Conservation (phyloP, 1,284 basidiomycete genomes). For the Rhodotorula sp. region DNA sequence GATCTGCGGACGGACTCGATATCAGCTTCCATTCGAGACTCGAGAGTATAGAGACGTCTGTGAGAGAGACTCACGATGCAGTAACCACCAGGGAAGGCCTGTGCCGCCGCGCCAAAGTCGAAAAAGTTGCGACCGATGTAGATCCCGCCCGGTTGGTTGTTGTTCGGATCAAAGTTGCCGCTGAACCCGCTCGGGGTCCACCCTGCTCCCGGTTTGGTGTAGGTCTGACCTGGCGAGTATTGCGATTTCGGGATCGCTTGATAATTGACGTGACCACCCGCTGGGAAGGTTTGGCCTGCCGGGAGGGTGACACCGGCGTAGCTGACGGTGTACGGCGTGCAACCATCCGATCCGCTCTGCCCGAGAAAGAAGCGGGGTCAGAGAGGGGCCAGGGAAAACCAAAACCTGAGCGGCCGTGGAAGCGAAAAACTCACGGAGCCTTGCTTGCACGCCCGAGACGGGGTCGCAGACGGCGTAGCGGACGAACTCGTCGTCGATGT, state of each 20-base stretch:
- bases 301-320: conserved; percentile 17
- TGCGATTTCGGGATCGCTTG: conserved; percentile 24
- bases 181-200: conserved; percentile 20
- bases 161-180: conserved; percentile 13
- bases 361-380: neutral
- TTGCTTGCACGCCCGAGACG: neutral
- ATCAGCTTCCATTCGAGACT: neutral
- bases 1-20: neutral
- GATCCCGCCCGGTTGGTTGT: conserved; percentile 24
- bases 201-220: neutral
- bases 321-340: conserved; percentile 24
- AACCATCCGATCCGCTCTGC: conserved; percentile 18
- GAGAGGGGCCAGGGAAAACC: neutral
- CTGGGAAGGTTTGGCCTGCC: neutral
- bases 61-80: neutral
- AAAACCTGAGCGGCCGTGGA: too few relatives aligned
- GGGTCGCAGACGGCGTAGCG: neutral
- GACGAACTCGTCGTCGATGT: neutral
- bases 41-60: too few relatives aligned
- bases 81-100: conserved; percentile 17
- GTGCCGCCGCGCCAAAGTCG: conserved; percentile 10
- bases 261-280: conserved; percentile 16
- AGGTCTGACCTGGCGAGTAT: conserved; percentile 16
- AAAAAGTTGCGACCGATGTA: conserved; percentile 23
- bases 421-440: conserved; percentile 1